These are phyloP conservation scores for Podaxis sp. DNA, from an alignment of 768 basidiomycete species.

Conservation along the genomic window DNA sequence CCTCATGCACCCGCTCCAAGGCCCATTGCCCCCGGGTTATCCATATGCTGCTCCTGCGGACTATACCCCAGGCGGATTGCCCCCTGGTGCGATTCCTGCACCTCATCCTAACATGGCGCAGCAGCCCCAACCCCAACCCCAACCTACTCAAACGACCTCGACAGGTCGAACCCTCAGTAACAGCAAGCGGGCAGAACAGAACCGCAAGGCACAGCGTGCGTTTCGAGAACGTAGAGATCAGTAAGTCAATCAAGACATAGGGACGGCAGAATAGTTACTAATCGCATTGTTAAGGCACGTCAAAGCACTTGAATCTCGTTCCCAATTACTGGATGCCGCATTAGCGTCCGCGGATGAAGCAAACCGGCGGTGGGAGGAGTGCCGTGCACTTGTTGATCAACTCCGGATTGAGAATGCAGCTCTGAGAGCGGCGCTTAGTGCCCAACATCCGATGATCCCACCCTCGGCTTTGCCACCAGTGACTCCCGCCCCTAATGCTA, in stretches of 20 bases:
- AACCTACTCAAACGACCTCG: constrained; percentile 21
- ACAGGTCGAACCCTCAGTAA: constrained; percentile 64
- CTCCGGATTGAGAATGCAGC: constrained; percentile 82
- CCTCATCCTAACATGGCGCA: constrained; percentile 27
- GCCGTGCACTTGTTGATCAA: constrained; percentile 85
- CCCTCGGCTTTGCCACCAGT: constrained; percentile 17
- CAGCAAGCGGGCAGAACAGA: constrained; percentile 91
- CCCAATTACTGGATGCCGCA: constrained; percentile 82
- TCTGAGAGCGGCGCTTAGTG: constrained; percentile 66
- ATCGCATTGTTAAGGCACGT: constrained; percentile 58
- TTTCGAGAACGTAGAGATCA: constrained; percentile 90
- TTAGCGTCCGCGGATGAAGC: constrained; percentile 87
- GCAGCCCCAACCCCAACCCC: constrained; percentile 29
- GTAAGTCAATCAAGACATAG: constrained; percentile 43
- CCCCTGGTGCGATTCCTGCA: constrained; percentile 26
- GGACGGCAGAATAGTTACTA: constrained; percentile 2
- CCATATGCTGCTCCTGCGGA: constrained; percentile 46
- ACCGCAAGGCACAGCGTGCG: constrained; percentile 90
- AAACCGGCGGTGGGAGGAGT: constrained; percentile 88
- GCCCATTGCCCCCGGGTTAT: constrained; percentile 48
- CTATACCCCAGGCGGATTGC: constrained; percentile 55
- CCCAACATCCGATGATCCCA: constrained; percentile 41
- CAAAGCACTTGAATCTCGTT: constrained; percentile 83
- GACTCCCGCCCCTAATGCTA: constrained; percentile 8
- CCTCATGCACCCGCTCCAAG: constrained; percentile 49